Base-by-base conservation (phyloP, 106 monocot species). In the Dendrobium officinale region DNA sequence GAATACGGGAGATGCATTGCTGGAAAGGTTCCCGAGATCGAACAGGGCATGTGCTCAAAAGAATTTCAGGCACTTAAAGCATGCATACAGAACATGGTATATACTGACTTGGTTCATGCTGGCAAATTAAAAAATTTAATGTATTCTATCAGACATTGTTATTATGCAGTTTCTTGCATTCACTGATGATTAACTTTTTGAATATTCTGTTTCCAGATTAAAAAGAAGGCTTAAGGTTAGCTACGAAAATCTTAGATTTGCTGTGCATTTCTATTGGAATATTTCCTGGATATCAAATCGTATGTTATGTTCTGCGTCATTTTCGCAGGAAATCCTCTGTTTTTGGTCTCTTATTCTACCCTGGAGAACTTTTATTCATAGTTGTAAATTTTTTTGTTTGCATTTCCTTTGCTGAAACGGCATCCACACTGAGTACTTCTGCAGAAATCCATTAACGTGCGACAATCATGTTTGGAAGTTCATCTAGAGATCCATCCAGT, bases 11-110 rank as follows among this genome's bases (percentile, higher is more conserved):
- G 67, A 81, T 99, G 98, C 87, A 88, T 99, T 67, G 85, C 88
- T n/a, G 80, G 18, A 7, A 93, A 90, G 76, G 91, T 99, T 79
- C 98, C 98, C 67, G 95, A 99, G 85, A 87, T 99, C 84, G 95
- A 92, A 79, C 92, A 68, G 79, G 78, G 93, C 72, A 99, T 95
- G 98, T 99, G 98, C 83, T 82, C 79, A 75, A 99, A 95, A 85
- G 95, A 99, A 77, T 99, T 99, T 82, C 84, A 85, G 80, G 87
- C 85, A 42, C 83, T 99, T 72, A 92, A 87, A 87, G 68, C 88
- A 51, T 99, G 98, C 95, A 95, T 99, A 92, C 88, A 92, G 67
- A 90, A 84, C 40, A 78, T 75, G 82, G 97, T 98, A 92, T 75
- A 41, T 56, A 47, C 55, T 78, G 26, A 26, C 26, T 26, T 26